phyloP scores from a whole-genome alignment of 1,139 yeast species.

The Nematodospora anomalae region DNA sequence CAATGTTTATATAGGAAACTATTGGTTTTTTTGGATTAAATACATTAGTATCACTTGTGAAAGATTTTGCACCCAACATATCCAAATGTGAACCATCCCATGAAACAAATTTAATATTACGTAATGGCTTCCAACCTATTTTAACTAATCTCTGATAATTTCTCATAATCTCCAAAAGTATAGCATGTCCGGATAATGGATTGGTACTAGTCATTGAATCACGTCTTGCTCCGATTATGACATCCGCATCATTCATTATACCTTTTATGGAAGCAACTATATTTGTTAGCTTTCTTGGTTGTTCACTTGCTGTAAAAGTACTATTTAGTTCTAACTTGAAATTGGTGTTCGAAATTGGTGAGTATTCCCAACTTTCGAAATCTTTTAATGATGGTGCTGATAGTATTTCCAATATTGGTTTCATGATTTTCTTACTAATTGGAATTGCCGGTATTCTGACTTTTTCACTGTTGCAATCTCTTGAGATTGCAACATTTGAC shows the following conservation, averaged over 20 bases:
- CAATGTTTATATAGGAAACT: slow-evolving; percentile 41
- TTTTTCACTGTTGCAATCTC: slow-evolving; percentile 12
- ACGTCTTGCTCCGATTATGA: slow-evolving; percentile 44
- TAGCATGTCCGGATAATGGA: slow-evolving; percentile 44
- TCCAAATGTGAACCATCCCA: slow-evolving; percentile 46
- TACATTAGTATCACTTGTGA: slow-evolving; percentile 23
- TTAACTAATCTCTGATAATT: slow-evolving; percentile 33
- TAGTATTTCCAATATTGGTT: slow-evolving; percentile 35
- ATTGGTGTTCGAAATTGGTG: slow-evolving; percentile 19
- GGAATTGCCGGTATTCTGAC: slow-evolving; percentile 37
- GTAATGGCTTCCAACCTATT: slow-evolving; percentile 47
- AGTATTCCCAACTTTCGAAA: slow-evolving; percentile 29
- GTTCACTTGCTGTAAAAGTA: slow-evolving; percentile 15
- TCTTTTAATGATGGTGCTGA: slow-evolving; percentile 8
- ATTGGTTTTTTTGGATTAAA: slow-evolving; percentile 27
- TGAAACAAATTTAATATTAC: slow-evolving; percentile 43
- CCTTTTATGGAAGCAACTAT: slow-evolving; percentile 40
- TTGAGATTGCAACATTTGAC: slow-evolving; percentile 12
- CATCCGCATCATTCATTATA: slow-evolving; percentile 42
- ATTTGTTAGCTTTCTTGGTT: slow-evolving; percentile 28
- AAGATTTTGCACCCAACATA: slow-evolving; percentile 31
- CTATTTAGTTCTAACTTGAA: slow-evolving; percentile 23
- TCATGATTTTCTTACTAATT: slow-evolving; percentile 29
- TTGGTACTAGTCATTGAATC: slow-evolving; percentile 40
- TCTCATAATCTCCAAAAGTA: slow-evolving; percentile 42